Evolutionary conservation across 352 stramenopile species (phyloP).

Genomic region (Pelagophyceae sp.): DNA sequence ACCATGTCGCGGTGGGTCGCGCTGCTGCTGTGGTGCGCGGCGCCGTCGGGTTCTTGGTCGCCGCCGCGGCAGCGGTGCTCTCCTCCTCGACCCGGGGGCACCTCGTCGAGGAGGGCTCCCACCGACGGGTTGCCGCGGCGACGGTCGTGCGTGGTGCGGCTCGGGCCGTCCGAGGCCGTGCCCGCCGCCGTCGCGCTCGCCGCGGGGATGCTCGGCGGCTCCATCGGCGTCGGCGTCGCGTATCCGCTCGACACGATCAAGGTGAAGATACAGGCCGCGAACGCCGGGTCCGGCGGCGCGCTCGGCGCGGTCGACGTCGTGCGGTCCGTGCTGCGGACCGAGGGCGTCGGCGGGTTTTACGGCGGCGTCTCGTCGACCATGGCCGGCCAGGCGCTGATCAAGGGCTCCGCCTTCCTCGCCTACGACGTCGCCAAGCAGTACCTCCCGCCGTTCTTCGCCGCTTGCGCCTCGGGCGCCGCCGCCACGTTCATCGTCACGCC

Average conservation of each 20-base stretch:
- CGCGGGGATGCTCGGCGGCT: slow-evolving; percentile 42
- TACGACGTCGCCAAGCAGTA: slow-evolving; percentile 39
- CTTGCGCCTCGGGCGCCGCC: slow-evolving; percentile 44
- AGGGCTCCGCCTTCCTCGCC: slow-evolving; percentile 47
- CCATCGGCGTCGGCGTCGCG: slow-evolving; percentile 42
- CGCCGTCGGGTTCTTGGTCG: too few species aligned
- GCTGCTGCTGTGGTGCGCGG: too few species aligned
- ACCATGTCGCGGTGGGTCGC: too few species aligned
- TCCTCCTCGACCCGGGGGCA: too few species aligned
- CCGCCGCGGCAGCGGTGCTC: too few species aligned
- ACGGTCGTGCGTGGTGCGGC: too few species aligned
- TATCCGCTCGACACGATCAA: slow-evolving; percentile 52
- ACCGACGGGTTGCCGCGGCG: too few species aligned
- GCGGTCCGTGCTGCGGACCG: slow-evolving; percentile 20
- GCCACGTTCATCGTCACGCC: slow-evolving; percentile 49
- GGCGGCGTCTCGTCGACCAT: slow-evolving; percentile 46
- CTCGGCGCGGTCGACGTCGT: slow-evolving; percentile 28
- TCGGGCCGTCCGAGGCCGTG: background rate
- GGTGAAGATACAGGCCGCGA: slow-evolving; percentile 39
- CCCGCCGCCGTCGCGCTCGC: slow-evolving; percentile 24
- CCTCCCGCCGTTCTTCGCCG: slow-evolving; percentile 40
- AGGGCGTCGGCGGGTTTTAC: slow-evolving; percentile 47
- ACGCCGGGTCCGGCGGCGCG: slow-evolving; percentile 27
- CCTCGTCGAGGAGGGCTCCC: too few species aligned
- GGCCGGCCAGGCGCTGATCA: slow-evolving; percentile 51